Conservation (phyloP, 2,329 filamentous ascomycete species). For the Pleoardoris graminearum region DNA sequence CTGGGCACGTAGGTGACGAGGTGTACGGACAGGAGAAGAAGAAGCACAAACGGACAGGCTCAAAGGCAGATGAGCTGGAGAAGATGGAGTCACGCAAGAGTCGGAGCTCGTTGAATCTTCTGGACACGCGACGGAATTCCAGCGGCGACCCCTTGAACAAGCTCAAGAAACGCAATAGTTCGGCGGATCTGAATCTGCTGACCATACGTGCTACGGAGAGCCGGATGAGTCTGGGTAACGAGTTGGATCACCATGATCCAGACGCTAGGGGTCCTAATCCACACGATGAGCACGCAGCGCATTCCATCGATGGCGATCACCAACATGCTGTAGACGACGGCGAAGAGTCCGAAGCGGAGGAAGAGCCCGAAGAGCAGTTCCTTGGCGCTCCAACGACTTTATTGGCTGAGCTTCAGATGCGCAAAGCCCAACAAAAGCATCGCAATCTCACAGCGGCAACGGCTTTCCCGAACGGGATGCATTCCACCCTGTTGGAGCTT, state of each 20-base stretch:
- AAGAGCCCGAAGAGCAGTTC: slow-evolving; percentile 49
- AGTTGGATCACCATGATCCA: slow-evolving; percentile 35
- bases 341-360: slow-evolving; percentile 49
- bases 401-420: slow-evolving; percentile 85
- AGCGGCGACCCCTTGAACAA: slow-evolving; percentile 45
- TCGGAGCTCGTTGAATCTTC: slow-evolving; percentile 43
- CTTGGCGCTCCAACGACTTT: slow-evolving; percentile 83
- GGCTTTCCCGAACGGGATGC: slow-evolving; percentile 74
- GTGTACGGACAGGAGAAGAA: slow-evolving; percentile 63
- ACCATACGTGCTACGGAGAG: slow-evolving; percentile 38
- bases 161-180: slow-evolving; percentile 47
- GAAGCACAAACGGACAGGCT: slow-evolving; percentile 47
- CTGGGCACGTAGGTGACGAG: slow-evolving; percentile 73
- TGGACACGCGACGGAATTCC: slow-evolving; percentile 44
- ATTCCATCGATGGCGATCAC: slow-evolving; percentile 48
- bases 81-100: slow-evolving; percentile 37
- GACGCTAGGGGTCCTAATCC: slow-evolving; percentile 36
- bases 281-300: slow-evolving; percentile 18
- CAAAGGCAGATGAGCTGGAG: slow-evolving; percentile 32
- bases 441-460: slow-evolving; percentile 71
- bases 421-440: slow-evolving; percentile 84
- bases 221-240: slow-evolving; percentile 43
- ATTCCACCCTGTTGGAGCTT: slow-evolving; percentile 85
- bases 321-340: slow-evolving; percentile 40
- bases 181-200: slow-evolving; percentile 42